These are phyloP conservation scores for Cyberlindnera maritima DNA, from an alignment of 805 yeast species.

Conservation along the genomic window DNA sequence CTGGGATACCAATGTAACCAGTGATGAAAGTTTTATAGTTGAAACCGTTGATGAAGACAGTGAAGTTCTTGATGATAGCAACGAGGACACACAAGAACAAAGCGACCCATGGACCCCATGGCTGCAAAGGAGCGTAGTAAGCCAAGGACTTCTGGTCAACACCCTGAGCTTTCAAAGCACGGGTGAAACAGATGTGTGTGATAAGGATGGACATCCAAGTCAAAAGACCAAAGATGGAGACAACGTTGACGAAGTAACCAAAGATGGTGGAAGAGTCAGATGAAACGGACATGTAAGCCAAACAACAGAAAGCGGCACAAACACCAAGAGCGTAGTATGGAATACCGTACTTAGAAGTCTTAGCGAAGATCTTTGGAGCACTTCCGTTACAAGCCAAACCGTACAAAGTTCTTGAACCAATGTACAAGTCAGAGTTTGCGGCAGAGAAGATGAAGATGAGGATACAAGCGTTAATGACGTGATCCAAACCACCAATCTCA, in stretches of 20 bases:
- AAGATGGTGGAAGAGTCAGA: slow-evolving; percentile 56
- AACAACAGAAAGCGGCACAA: slow-evolving; percentile 49
- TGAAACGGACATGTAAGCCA: slow-evolving; percentile 71
- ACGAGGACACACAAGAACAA: slow-evolving; percentile 51
- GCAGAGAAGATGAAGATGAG: slow-evolving; percentile 78
- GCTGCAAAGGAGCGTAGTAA: slow-evolving; percentile 66
- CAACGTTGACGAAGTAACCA: slow-evolving; percentile 70
- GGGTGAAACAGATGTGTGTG: slow-evolving; percentile 63
- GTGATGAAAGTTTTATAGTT: slow-evolving; percentile 68
- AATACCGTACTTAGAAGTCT: slow-evolving; percentile 54
- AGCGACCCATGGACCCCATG: slow-evolving; percentile 63
- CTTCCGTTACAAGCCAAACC: slow-evolving; percentile 70
- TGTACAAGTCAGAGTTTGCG: slow-evolving; percentile 74
- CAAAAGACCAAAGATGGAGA: slow-evolving; percentile 69
- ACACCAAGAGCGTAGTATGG: slow-evolving; percentile 58
- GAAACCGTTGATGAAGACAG: slow-evolving; percentile 64
- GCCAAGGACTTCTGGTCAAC: slow-evolving; percentile 41
- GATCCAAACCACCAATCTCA: slow-evolving; percentile 62
- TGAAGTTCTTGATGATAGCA: slow-evolving; percentile 65
- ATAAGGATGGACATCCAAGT: slow-evolving; percentile 73
- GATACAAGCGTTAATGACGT: slow-evolving; percentile 75
- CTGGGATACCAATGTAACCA: slow-evolving; percentile 66
- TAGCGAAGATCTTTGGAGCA: slow-evolving; percentile 67
- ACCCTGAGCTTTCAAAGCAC: slow-evolving; percentile 68
- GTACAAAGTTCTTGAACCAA: slow-evolving; percentile 72